Conservation (phyloP, 2,329 filamentous ascomycete species). For the Botrytis fragariae region DNA sequence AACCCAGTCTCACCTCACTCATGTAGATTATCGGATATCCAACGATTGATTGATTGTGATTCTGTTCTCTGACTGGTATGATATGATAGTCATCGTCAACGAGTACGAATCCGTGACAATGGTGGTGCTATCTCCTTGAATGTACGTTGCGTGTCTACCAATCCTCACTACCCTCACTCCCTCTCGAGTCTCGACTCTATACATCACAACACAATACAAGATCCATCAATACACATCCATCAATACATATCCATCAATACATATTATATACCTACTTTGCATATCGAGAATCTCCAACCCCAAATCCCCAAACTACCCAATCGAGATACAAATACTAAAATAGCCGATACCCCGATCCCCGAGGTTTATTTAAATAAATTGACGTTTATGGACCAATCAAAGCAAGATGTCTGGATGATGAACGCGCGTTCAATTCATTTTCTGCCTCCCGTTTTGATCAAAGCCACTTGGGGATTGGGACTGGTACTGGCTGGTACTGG, state of each 20-base stretch:
- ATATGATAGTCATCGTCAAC: background rate
- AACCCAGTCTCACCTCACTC: too few relatives aligned
- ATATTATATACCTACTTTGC: too few relatives aligned
- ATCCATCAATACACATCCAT: too few relatives aligned
- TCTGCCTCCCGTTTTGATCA: background rate
- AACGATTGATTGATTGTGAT: background rate
- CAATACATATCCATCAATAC: too few relatives aligned
- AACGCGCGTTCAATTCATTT: slow-evolving; percentile 3
- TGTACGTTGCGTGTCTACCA: background rate
- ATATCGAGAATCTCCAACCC: too few relatives aligned
- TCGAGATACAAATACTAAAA: background rate
- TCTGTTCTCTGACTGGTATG: background rate
- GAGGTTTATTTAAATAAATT: background rate
- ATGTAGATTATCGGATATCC: too few relatives aligned
- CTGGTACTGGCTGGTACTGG: too few relatives aligned
- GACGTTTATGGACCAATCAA: background rate
- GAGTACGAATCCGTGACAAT: too few relatives aligned
- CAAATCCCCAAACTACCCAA: background rate
- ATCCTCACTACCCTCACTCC: too few relatives aligned
- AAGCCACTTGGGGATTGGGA: background rate
- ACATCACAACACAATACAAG: too few relatives aligned
- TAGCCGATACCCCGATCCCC: background rate
- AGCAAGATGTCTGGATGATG: background rate
- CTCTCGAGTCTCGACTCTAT: too few relatives aligned
- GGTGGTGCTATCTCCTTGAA: background rate